Base-by-base conservation (phyloP, 352 stramenopile genomes). In the Pythium brassicae region DNA sequence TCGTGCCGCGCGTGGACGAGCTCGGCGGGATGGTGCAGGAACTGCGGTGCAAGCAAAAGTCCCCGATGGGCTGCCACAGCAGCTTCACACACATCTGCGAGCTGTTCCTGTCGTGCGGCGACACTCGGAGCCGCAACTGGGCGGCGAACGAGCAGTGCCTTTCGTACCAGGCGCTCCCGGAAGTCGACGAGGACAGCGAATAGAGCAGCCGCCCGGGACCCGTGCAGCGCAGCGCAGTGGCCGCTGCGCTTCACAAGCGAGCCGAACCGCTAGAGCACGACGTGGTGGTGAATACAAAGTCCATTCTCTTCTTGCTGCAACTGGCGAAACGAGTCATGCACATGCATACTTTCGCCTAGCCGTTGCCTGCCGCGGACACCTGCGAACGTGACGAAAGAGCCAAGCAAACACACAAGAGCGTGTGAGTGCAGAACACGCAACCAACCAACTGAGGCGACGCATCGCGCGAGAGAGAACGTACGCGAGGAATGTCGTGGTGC, bases 401-500 rank as follows among this genome's bases (percentile, higher is more conserved):
- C n/a, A 22, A n/a, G 20, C 29, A 39, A 46, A 47, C 10, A 39
- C 4, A 17, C 53, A 23, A n/a, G n/a, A n/a, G n/a, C n/a, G n/a
- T n/a, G n/a, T n/a, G n/a, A n/a, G n/a, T n/a, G n/a, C n/a, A n/a
- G n/a, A n/a, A n/a, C n/a, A n/a, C n/a, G n/a, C n/a, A n/a, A n/a
- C n/a, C 5, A 55, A 26, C 14, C 34, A 17, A 34, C 11, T 34
- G 32, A 19, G 32, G 9, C 22, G 12, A 69, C 9, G 43, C 4
- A 10, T 20, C 44, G 17, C 20, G 29, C 9, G 29, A 35, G 10
- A 17, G 20, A 8, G 0, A 19, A 53, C 78, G 51, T 77, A 98
- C 92, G 44, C 96, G 83, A 59, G 97, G 97, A 65, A 99, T 97
- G 68, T 99, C 97, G 74, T 99, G 98, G 63, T 98, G 94, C 76